A percentile compares a stretch with the other conserved stretches of the same genome.
These are phyloP conservation scores for Phytopythium vexans DNA, from an alignment of 352 stramenopile genomes.

Conservation along the genomic window DNA sequence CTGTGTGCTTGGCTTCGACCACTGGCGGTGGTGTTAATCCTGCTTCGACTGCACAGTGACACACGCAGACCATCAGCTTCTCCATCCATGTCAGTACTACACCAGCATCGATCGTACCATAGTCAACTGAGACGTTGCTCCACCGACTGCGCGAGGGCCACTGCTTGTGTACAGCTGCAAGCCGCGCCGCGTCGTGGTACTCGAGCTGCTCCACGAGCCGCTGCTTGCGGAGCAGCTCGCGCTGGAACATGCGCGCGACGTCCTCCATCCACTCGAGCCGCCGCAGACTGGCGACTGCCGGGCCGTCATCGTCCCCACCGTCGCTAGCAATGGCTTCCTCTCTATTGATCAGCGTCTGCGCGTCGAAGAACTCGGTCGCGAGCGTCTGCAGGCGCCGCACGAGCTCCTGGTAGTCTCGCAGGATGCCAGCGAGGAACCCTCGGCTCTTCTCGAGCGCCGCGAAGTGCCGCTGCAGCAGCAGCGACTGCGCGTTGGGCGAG, in stretches of 20 bases:
- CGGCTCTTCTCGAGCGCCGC: conserved; percentile 64
- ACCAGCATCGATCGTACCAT: conserved; percentile 30
- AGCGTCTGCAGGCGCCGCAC: conserved; percentile 39
- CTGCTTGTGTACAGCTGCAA: conserved; percentile 34
- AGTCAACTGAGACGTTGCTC: conserved; percentile 47
- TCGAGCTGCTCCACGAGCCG: conserved; percentile 46
- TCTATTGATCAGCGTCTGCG: conserved; percentile 13
- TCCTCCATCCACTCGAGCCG: conserved; percentile 78
- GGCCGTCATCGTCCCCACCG: conserved; percentile 12
- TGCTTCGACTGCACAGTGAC: conserved; percentile 9
- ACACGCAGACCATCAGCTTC: neutral
- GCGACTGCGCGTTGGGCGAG: conserved; percentile 25
- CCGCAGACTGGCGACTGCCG: conserved; percentile 16
- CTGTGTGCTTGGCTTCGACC: conserved; percentile 13
- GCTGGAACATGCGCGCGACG: conserved; percentile 63
- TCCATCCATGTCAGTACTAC: conserved; percentile 1
- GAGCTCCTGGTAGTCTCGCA: conserved; percentile 45
- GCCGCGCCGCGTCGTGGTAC: conserved; percentile 39
- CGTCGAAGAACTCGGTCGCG: conserved; percentile 20
- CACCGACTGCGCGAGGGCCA: conserved; percentile 33
- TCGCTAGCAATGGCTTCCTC: conserved; percentile 1
- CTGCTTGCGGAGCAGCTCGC: conserved; percentile 56
- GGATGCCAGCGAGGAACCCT: conserved; percentile 47
- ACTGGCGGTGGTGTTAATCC: conserved; percentile 31
- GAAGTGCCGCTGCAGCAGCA: conserved; percentile 66